Percentiles rank a stretch among this genome's conserved stretches.
These are phyloP conservation scores for Delitschia confertaspora DNA, from an alignment of 495 filamentous ascomycete species.

Conservation along the genomic window DNA sequence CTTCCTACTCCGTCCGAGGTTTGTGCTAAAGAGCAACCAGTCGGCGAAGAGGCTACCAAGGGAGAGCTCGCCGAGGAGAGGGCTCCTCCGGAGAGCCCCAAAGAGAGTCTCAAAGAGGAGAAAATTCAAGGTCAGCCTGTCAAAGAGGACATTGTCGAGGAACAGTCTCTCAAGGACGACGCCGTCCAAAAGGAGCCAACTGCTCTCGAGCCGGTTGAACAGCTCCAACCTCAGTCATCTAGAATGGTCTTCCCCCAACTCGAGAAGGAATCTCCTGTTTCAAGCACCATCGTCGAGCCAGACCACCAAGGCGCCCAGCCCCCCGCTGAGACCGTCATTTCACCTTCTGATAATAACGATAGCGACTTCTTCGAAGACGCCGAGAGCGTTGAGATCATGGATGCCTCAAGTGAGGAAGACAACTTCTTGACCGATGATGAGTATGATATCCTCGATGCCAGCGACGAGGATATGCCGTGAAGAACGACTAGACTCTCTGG, in stretches of 20 bases:
- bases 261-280: conserved; percentile 82
- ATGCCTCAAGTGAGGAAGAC: conserved; percentile 49
- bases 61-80: conserved; percentile 1
- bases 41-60: not conserved
- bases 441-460: conserved; percentile 92
- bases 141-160: conserved; percentile 22
- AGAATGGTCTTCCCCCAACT: conserved; percentile 97
- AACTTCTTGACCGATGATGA: conserved; percentile 94
- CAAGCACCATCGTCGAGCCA: conserved; percentile 49
- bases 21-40: conserved; percentile 11
- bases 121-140: conserved; percentile 3
- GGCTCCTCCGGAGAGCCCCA: conserved; percentile 4
- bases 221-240: conserved; percentile 35
- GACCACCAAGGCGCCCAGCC: conserved; percentile 12
- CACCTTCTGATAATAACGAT: conserved; percentile 14
- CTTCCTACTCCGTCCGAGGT: too few relatives aligned
- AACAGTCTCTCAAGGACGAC: too few relatives aligned
- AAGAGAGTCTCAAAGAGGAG: conserved; percentile 24
- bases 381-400: conserved; percentile 36
- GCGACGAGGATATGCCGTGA: conserved; percentile 62
- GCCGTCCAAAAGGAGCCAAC: conserved; percentile 5
- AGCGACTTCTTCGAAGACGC: conserved; percentile 32
- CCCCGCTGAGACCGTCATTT: conserved; percentile 3
- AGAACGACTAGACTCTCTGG: too few relatives aligned
- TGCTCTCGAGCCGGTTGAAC: conserved; percentile 21